Base-by-base conservation (phyloP, 2,329 filamentous ascomycete species). In the Fusarium annulatum region DNA sequence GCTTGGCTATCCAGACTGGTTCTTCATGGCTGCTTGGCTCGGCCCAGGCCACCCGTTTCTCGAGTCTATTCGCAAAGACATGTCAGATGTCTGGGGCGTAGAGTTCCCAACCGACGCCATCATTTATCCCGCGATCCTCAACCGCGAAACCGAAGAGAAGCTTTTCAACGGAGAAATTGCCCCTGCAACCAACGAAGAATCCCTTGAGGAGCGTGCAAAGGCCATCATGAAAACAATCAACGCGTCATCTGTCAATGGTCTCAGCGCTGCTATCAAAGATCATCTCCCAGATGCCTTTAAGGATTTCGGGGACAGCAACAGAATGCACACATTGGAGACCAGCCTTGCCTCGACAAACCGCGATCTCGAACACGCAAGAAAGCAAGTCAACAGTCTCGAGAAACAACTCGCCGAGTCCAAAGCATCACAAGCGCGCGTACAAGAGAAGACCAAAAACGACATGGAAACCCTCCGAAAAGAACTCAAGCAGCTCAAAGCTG, bases 301-400 rank as follows among this genome's bases (percentile, higher is more conserved):
- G 23, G 23, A 23, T 23, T 23, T 23, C 23, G 23, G 23, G 23
- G 23, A 5, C 11, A 19, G 3, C 11, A 19, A 4, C 0, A 19
- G 43, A 5, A 6, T 45, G 2, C 11, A 26, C 0, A 0, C 0
- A 7, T 5, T 46, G 5, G 43, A 46, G 11, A 9, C 2, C 0
- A 12, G 8, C 4, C 30, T 23, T 0, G 16, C 16, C 16, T 15
- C 48, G 2, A 19, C 11, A 2, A 10, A 7, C 11, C n/a, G 9
- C 2, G 30, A 34, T 0, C 30, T 51, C 0, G 11, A 19, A 15
- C 11, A 10, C 1, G 11, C 48, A 4, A 19, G 1, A 8, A 34
- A 51, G 1, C 3, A 23, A 0, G 16, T 51, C 30, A 15, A 0
- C 0, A 6, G 19, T 1, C 30, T 51, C 0, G 11, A 51, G 4